phyloP scores from a whole-genome alignment of 2,329 filamentous ascomycete genomes.

The Stemphylium vesicarium region DNA sequence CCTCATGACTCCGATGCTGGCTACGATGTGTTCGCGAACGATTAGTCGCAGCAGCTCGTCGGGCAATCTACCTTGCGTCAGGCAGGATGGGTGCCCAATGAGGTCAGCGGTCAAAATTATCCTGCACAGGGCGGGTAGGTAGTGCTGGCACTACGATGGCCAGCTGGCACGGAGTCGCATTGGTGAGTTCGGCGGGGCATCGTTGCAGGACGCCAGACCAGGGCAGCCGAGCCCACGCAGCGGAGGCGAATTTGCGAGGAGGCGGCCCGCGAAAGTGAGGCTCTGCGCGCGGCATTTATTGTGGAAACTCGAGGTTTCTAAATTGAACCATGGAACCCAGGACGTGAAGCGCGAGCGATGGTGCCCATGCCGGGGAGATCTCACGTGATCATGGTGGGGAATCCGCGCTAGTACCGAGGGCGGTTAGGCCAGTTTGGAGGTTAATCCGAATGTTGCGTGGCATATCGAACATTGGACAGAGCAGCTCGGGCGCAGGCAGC shows the following conservation, averaged over 20 bases:
- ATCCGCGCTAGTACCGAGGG: slow-evolving; percentile 14
- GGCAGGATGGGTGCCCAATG: slow-evolving; percentile 40
- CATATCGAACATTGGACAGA: slow-evolving; percentile 47
- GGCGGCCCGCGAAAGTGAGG: slow-evolving; percentile 30
- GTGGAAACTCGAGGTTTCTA: slow-evolving; percentile 6
- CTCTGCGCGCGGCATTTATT: slow-evolving; percentile 24
- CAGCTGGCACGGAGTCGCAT: slow-evolving; percentile 41
- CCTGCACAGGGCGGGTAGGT: slow-evolving; percentile 38
- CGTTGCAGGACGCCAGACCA: slow-evolving; percentile 31
- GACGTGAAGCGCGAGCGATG: slow-evolving; percentile 19
- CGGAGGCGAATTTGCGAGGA: slow-evolving; percentile 23
- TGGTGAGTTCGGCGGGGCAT: slow-evolving; percentile 41
- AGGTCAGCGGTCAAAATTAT: slow-evolving; percentile 40
- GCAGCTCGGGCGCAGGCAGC: slow-evolving; percentile 40
- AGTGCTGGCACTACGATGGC: slow-evolving; percentile 42
- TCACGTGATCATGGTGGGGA: slow-evolving; percentile 18
- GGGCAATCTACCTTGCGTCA: slow-evolving; percentile 48
- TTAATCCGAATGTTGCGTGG: slow-evolving; percentile 36
- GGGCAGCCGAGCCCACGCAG: slow-evolving; percentile 31
- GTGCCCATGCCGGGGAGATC: slow-evolving; percentile 5
- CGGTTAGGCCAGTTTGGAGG: slow-evolving; percentile 14
- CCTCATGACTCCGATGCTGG: slow-evolving; percentile 38
- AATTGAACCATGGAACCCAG: slow-evolving; percentile 19
- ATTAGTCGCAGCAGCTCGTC: slow-evolving; percentile 46
- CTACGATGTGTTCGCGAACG: slow-evolving; percentile 45